Conservation (phyloP, 495 filamentous ascomycete species). For the Penicillium pancosmium region DNA sequence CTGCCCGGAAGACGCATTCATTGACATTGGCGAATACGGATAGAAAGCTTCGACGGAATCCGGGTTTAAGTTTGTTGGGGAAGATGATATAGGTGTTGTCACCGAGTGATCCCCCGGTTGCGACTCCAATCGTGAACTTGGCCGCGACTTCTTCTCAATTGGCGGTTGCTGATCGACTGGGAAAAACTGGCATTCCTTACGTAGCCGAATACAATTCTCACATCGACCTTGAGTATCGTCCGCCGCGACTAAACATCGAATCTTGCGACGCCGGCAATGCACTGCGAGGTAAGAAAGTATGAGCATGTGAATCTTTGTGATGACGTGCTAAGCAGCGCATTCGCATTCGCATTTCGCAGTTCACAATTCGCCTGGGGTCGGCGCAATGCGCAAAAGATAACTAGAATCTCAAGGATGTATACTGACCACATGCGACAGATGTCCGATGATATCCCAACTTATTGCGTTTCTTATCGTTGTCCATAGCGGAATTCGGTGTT, state of each 20-base stretch:
- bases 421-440: constrained; percentile 96
- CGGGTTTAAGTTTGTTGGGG: constrained; percentile 33
- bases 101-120: constrained; percentile 45
- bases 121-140: constrained; percentile 46
- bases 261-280: constrained; percentile 94
- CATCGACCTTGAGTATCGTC: constrained; percentile 84
- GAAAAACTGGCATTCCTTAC: constrained; percentile 94
- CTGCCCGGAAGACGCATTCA: constrained; percentile 35
- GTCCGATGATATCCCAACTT: constrained; percentile 97
- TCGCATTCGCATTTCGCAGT: neutral
- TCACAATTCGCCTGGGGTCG: neutral
- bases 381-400: constrained; percentile 1
- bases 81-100: constrained; percentile 46
- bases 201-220: constrained; percentile 92
- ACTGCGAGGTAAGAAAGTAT: constrained; percentile 52
- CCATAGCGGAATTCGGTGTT: constrained; percentile 63
- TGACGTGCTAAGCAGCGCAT: neutral
- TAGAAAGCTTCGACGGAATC: constrained; percentile 47
- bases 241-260: constrained; percentile 80
- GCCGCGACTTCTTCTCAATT: constrained; percentile 53
- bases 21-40: constrained; percentile 43
- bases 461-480: constrained; percentile 84
- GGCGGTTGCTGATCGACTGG: constrained; percentile 86
- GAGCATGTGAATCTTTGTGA: constrained; percentile 16
- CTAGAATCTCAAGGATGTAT: neutral